Evolutionary conservation across 1,139 yeast species (phyloP).

Genomic region (Suhomyces bokatorum): DNA sequence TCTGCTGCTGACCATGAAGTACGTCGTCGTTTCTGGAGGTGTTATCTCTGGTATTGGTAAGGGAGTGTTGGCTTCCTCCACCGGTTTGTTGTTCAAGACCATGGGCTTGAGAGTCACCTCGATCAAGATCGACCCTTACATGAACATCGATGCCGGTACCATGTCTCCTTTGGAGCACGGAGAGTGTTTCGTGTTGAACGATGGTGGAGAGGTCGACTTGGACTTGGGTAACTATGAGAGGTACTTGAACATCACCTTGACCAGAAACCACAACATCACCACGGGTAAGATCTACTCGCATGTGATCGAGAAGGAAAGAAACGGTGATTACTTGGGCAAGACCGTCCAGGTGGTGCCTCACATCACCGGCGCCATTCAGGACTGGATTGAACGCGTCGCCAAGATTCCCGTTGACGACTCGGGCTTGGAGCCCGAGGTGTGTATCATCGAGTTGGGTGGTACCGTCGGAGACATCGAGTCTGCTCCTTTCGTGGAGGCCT

Average conservation of each 20-base stretch:
- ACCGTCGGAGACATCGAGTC: conserved; percentile 99
- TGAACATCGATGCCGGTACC: conserved; percentile 99
- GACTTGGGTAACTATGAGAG: conserved; percentile 98
- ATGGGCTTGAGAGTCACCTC: conserved; percentile 93
- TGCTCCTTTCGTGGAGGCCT: conserved; percentile 98
- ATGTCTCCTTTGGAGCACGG: conserved; percentile 99
- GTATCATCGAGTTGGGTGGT: conserved; percentile 97
- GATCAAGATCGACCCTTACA: conserved; percentile 96
- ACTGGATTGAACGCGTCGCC: conserved; percentile 95
- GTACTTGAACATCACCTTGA: conserved; percentile 87
- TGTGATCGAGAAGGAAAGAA: conserved; percentile 93
- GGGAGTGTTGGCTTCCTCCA: conserved; percentile 95
- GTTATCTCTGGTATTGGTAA: conserved; percentile 99
- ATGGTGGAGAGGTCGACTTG: conserved; percentile 98
- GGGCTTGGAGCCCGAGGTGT: conserved; percentile 86
- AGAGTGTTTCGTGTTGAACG: conserved; percentile 95
- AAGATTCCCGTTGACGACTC: conserved; percentile 89
- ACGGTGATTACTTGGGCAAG: conserved; percentile 96
- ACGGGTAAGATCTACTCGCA: conserved; percentile 96
- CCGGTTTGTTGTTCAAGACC: conserved; percentile 92
- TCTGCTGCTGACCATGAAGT: conserved; percentile 60
- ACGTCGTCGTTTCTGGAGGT: conserved; percentile 99
- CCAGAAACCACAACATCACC: conserved; percentile 93
- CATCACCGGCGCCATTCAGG: conserved; percentile 94
- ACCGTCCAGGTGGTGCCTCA: conserved; percentile 99